Evolutionary conservation across 768 basidiomycete species (phyloP).

Genomic region (Plicaturopsis crispa): DNA sequence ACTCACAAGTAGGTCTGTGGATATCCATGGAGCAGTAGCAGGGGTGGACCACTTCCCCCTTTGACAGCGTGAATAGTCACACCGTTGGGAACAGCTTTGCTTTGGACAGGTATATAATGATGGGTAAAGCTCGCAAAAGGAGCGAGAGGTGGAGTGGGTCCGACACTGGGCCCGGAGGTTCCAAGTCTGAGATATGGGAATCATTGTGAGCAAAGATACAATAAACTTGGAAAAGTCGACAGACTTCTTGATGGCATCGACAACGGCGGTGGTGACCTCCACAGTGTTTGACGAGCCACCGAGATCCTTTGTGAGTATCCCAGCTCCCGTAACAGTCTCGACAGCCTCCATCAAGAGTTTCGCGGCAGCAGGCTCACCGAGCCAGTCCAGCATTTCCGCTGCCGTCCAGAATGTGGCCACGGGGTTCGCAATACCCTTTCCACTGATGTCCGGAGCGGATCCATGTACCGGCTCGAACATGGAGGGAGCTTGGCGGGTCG

Average conservation of each 20-base stretch:
- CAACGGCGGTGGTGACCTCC: too few relatives aligned
- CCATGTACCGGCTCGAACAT: constrained; percentile 53
- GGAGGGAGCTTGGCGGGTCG: constrained; percentile 33
- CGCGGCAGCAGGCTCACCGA: constrained; percentile 34
- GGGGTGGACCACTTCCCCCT: neutral
- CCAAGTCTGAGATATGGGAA: too few relatives aligned
- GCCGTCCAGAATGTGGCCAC: constrained; percentile 49
- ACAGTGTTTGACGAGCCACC: too few relatives aligned
- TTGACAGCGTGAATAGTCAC: neutral
- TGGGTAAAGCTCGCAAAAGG: neutral
- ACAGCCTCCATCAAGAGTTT: constrained; percentile 33
- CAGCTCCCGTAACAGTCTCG: constrained; percentile 29
- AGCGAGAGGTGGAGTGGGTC: too few relatives aligned
- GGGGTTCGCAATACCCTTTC: constrained; percentile 46
- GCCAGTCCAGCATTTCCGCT: constrained; percentile 41
- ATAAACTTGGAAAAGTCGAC: too few relatives aligned
- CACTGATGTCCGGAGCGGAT: constrained; percentile 50
- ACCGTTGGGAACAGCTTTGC: neutral
- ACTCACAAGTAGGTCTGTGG: neutral
- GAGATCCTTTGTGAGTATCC: too few relatives aligned
- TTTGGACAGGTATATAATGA: neutral
- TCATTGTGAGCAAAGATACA: too few relatives aligned
- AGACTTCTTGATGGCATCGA: too few relatives aligned
- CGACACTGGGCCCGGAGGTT: too few relatives aligned
- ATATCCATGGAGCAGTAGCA: neutral